Conservation (phyloP, 1,284 basidiomycete species). For the Malassezia brasiliensis region DNA sequence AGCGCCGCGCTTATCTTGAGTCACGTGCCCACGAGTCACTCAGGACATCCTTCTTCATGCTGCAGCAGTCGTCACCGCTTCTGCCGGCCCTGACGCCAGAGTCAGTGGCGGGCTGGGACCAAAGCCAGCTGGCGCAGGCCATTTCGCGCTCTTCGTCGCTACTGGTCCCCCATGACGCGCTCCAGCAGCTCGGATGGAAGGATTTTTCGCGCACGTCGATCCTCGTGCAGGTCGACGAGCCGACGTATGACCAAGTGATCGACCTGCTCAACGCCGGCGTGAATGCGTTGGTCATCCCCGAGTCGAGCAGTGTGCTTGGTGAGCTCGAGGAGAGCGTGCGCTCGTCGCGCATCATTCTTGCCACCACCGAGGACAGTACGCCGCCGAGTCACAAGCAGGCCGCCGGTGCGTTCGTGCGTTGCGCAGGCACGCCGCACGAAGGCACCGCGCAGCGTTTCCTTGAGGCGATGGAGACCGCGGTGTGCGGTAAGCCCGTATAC, state of each 20-base stretch:
- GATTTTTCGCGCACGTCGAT: slow-evolving; percentile 15
- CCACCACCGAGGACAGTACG: slow-evolving; percentile 13
- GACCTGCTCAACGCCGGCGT: slow-evolving; percentile 37
- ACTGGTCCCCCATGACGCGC: slow-evolving; percentile 19
- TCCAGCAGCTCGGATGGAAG: slow-evolving; percentile 11
- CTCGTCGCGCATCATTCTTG: slow-evolving; percentile 27
- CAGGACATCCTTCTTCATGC: slow-evolving; percentile 18
- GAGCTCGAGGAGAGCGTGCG: slow-evolving; percentile 25
- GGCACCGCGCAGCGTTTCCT: slow-evolving; percentile 23
- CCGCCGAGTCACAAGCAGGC: slow-evolving; percentile 21
- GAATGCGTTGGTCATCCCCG: slow-evolving; percentile 26
- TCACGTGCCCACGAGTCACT: background rate
- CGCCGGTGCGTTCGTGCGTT: slow-evolving; percentile 22
- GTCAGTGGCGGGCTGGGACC: slow-evolving; percentile 6
- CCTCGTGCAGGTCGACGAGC: slow-evolving; percentile 18
- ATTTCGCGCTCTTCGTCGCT: slow-evolving; percentile 25
- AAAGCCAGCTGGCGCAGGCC: slow-evolving; percentile 15
- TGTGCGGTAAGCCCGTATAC: slow-evolving; percentile 37
- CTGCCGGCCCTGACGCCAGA: slow-evolving; percentile 26
- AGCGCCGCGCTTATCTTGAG: background rate
- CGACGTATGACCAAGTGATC: slow-evolving; percentile 24
- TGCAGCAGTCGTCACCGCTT: slow-evolving; percentile 32
- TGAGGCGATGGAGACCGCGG: slow-evolving; percentile 25
- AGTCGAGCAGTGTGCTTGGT: slow-evolving; percentile 22
- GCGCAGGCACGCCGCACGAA: slow-evolving; percentile 26